A percentile compares a stretch with the other conserved stretches of the same genome.
Conservation (phyloP, 2,329 filamentous ascomycete genomes). For the Penicillium sp. region DNA sequence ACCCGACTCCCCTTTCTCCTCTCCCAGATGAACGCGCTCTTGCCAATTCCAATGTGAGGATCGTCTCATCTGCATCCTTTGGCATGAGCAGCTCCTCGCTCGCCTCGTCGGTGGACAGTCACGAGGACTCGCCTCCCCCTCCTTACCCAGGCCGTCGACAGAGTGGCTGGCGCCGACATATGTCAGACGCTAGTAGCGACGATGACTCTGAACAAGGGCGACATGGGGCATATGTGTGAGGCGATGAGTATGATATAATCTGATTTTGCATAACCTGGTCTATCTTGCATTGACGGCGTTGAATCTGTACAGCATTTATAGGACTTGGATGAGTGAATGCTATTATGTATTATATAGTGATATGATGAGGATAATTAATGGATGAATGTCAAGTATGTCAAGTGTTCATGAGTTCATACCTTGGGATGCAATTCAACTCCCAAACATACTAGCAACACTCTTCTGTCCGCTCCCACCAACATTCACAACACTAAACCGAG, state of each 20-base stretch:
- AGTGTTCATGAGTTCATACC: too few species aligned
- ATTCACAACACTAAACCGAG: conserved; percentile 60
- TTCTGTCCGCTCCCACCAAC: conserved; percentile 57
- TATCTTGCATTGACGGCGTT: too few species aligned
- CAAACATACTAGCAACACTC: conserved; percentile 56
- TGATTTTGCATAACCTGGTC: too few species aligned
- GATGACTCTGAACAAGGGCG: conserved; percentile 8
- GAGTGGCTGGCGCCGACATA: conserved; percentile 30
- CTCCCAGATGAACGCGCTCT: conserved; percentile 27
- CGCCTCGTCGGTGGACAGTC: conserved; percentile 13
- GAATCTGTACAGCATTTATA: too few species aligned
- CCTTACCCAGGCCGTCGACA: conserved; percentile 11
- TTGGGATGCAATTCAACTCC: conserved; percentile 7
- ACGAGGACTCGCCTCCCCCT: conserved; percentile 5
- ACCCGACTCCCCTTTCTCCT: conserved; percentile 30
- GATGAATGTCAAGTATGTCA: too few species aligned
- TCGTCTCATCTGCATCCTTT: conserved; percentile 16
- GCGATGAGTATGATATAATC: conserved; percentile 8
- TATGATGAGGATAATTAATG: conserved; percentile 18
- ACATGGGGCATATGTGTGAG: conserved; percentile 1
- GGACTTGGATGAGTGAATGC: too few species aligned
- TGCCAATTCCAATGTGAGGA: conserved; percentile 8
- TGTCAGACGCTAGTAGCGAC: conserved; percentile 14
- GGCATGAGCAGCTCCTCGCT: conserved; percentile 25
- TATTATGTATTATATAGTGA: conserved; percentile 13